Conservation (phyloP, 768 basidiomycete species). For the Tephrocybe rancida region DNA sequence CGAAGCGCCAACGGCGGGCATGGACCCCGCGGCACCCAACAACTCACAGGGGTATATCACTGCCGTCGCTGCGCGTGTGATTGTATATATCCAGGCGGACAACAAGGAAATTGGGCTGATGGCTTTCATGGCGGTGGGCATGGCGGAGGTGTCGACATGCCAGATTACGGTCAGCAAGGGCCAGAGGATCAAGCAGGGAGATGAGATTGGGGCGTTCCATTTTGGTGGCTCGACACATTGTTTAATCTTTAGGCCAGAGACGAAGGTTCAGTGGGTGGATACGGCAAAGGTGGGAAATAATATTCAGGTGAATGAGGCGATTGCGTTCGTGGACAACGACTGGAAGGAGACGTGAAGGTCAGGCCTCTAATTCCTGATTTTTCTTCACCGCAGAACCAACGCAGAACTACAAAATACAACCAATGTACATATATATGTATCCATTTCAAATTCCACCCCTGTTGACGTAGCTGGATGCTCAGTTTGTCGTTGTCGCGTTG, state of each 20-base stretch:
- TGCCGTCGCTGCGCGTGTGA: conserved; percentile 44
- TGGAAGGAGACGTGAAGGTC: too few relatives aligned
- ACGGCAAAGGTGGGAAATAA: neutral
- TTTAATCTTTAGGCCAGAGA: conserved; percentile 37
- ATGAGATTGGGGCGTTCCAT: conserved; percentile 63
- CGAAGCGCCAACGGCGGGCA: conserved; percentile 26
- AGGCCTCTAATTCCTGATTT: too few relatives aligned
- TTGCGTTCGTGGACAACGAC: too few relatives aligned
- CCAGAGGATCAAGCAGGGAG: conserved; percentile 40
- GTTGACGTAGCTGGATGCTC: too few relatives aligned
- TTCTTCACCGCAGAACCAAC: too few relatives aligned
- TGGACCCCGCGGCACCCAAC: too few relatives aligned
- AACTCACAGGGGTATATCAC: conserved; percentile 46
- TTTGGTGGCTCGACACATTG: conserved; percentile 57
- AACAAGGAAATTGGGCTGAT: conserved; percentile 52
- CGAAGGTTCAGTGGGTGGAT: conserved; percentile 1
- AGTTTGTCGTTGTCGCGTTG: too few relatives aligned
- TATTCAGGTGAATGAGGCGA: too few relatives aligned
- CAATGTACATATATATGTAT: too few relatives aligned
- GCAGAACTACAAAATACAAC: too few relatives aligned
- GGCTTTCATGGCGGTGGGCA: too few relatives aligned
- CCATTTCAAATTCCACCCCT: too few relatives aligned
- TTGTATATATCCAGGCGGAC: conserved; percentile 59
- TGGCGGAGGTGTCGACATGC: conserved; percentile 63
- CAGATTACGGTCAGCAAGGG: conserved; percentile 45